Conservation (phyloP, 345 rosid species). For the Eucalyptus guilfoylei region DNA sequence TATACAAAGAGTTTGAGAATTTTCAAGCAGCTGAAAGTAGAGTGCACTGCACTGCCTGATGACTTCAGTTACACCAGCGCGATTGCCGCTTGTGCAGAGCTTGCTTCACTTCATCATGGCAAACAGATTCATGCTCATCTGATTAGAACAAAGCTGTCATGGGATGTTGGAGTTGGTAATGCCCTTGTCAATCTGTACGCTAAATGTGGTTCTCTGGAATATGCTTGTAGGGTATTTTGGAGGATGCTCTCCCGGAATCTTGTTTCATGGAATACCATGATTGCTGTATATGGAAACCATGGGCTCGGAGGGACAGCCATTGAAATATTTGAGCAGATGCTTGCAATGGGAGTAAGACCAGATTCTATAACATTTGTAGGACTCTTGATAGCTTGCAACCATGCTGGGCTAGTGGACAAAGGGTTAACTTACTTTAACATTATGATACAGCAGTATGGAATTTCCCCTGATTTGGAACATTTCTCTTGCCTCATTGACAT, state of each 20-base stretch:
- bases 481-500: constrained; percentile 53
- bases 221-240: constrained; percentile 20
- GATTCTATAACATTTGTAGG: constrained; percentile 50
- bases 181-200: constrained; percentile 61
- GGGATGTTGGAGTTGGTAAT: constrained; percentile 36
- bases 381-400: constrained; percentile 52
- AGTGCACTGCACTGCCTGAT: constrained; percentile 9
- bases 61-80: constrained; percentile 37
- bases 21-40: constrained; percentile 25
- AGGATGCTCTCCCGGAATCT: constrained; percentile 26
- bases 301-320: constrained; percentile 39
- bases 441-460: constrained; percentile 30
- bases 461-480: constrained; percentile 42
- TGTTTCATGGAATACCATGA: constrained; percentile 59
- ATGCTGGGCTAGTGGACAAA: constrained; percentile 42
- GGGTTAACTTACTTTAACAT: constrained; percentile 29
- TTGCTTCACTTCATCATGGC: constrained; percentile 34
- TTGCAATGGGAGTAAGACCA: constrained; percentile 17
- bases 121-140: constrained; percentile 44
- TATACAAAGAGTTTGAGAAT: constrained; percentile 28
- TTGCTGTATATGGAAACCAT: constrained; percentile 45
- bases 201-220: constrained; percentile 45
- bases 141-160: constrained; percentile 15
- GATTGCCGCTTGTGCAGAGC: constrained; percentile 40
- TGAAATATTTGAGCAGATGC: constrained; percentile 37